Evolutionary conservation across 306 rosid genomes (phyloP).

Genomic region (Inga laurina): DNA sequence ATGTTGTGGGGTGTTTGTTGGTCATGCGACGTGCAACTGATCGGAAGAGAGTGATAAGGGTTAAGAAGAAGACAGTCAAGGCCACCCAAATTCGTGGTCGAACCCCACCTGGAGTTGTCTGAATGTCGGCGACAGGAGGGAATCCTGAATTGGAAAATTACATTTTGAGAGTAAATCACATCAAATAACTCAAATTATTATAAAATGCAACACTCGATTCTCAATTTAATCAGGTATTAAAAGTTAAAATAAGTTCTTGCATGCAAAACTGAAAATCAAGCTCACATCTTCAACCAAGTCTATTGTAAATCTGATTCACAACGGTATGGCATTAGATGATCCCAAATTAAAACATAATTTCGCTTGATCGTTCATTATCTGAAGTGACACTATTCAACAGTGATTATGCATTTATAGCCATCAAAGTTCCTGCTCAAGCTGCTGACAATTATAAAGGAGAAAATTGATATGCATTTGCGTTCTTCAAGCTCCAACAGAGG

Average conservation of each 20-base stretch:
- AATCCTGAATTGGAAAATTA: conserved; percentile 55
- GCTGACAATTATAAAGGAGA: neutral
- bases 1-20: conserved; percentile 47
- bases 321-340: conserved; percentile 14
- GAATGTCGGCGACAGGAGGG: conserved; percentile 40
- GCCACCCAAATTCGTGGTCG: conserved; percentile 54
- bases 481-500: conserved; percentile 1
- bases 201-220: conserved; percentile 16
- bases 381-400: neutral
- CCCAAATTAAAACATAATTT: neutral
- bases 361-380: neutral
- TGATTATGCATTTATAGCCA: neutral
- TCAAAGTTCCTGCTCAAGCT: neutral
- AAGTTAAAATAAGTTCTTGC: neutral
- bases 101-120: conserved; percentile 52
- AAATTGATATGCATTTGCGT: neutral
- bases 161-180: conserved; percentile 8
- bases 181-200: conserved; percentile 24
- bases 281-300: neutral
- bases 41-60: conserved; percentile 51
- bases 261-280: neutral
- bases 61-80: conserved; percentile 66
- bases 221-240: neutral
- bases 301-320: conserved; percentile 21
- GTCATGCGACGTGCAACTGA: conserved; percentile 49